These are phyloP conservation scores for Chaetomium tenue DNA, from an alignment of 495 filamentous ascomycete species.

Conservation along the genomic window DNA sequence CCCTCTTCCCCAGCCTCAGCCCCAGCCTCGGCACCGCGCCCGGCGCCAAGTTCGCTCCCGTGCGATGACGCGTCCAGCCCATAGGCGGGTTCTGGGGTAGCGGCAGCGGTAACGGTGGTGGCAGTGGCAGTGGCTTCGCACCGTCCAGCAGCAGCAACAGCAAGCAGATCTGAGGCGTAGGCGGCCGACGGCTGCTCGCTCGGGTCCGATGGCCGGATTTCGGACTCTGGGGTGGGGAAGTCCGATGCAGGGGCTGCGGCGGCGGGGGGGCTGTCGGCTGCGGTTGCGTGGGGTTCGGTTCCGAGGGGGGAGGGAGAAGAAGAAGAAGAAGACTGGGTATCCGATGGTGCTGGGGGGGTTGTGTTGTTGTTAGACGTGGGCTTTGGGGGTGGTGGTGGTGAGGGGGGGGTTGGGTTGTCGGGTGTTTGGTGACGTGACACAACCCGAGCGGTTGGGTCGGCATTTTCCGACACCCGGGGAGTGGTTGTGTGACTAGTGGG, in stretches of 20 bases:
- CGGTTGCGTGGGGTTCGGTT: slow-evolving; percentile 19
- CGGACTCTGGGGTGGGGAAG: slow-evolving; percentile 22
- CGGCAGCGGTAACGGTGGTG: no score
- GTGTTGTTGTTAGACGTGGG: not conserved
- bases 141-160: not conserved
- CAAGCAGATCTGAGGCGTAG: not conserved
- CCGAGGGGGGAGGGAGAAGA: slow-evolving; percentile 22
- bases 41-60: slow-evolving; percentile 28
- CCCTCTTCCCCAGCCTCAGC: not conserved
- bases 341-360: not conserved
- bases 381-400: not conserved
- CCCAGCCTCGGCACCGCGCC: slow-evolving; percentile 18
- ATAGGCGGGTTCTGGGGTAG: no score
- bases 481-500: not conserved
- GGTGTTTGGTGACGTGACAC: slow-evolving; percentile 4
- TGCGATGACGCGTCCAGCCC: not conserved
- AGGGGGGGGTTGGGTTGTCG: not conserved
- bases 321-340: no score
- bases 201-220: slow-evolving; percentile 23
- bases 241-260: slow-evolving; percentile 20
- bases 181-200: not conserved
- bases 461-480: not conserved
- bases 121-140: no score
- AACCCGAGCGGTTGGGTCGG: not conserved
- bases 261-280: slow-evolving; percentile 14